Percentiles rank a stretch among this genome's conserved stretches.
These are phyloP conservation scores for Candida krabiensis DNA, from an alignment of 805 yeast genomes.

Conservation along the genomic window DNA sequence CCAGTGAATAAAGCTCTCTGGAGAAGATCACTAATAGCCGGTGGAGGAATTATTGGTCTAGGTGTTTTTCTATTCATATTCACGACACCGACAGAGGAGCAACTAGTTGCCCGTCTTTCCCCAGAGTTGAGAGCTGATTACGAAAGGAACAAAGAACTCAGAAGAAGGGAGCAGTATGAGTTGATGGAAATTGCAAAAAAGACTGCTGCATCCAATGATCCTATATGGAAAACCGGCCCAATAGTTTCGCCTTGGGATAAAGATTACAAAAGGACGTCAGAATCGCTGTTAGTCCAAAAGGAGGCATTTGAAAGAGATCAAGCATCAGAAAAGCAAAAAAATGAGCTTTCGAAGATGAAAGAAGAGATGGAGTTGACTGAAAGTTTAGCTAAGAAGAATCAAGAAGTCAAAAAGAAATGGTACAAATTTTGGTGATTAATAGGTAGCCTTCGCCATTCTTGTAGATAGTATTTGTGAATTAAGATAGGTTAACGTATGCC, in stretches of 20 bases:
- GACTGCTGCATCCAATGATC: slow-evolving; percentile 69
- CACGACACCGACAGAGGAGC: slow-evolving; percentile 84
- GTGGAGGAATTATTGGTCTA: slow-evolving; percentile 65
- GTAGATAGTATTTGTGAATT: too few relatives aligned
- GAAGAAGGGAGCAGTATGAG: slow-evolving; percentile 68
- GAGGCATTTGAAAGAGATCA: slow-evolving; percentile 47
- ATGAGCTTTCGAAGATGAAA: slow-evolving; percentile 42
- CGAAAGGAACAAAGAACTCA: slow-evolving; percentile 58
- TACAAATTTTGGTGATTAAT: slow-evolving; percentile 27
- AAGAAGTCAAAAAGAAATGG: slow-evolving; percentile 31
- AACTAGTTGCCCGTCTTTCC: slow-evolving; percentile 67
- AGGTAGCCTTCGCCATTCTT: background rate
- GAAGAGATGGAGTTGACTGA: slow-evolving; percentile 37
- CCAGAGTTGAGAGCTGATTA: slow-evolving; percentile 83
- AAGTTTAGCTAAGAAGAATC: slow-evolving; percentile 27
- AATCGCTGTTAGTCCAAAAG: slow-evolving; percentile 37
- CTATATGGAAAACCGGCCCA: slow-evolving; percentile 80
- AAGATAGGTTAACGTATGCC: too few relatives aligned
- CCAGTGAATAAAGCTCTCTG: slow-evolving; percentile 21
- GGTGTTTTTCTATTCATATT: slow-evolving; percentile 74
- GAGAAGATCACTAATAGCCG: slow-evolving; percentile 38
- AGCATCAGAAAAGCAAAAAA: slow-evolving; percentile 40
- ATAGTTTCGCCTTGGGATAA: slow-evolving; percentile 68
- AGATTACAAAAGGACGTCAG: slow-evolving; percentile 34
- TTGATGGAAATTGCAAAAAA: slow-evolving; percentile 63